phyloP scores from a whole-genome alignment of 208 protist genomes.

The Tritrichomonas foetus region DNA sequence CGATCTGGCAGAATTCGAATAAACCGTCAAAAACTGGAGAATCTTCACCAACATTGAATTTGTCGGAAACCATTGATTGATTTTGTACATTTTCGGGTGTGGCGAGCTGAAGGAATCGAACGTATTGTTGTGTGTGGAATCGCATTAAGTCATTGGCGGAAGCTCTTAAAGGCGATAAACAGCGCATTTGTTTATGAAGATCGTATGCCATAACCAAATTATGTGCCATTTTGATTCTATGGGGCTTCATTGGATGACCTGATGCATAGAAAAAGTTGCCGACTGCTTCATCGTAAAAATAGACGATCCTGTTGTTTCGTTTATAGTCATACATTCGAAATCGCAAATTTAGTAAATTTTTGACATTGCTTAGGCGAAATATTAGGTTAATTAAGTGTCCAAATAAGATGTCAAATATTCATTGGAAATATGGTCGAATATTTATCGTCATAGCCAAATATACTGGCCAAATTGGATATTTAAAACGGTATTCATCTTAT shows the following conservation, averaged over 20 bases:
- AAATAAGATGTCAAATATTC: no score
- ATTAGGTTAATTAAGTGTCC: no score
- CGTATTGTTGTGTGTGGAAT: slow-evolving; percentile 62
- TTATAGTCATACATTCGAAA: neutral
- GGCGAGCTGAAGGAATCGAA: slow-evolving; percentile 56
- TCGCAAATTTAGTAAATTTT: no score
- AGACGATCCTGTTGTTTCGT: neutral
- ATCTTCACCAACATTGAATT: slow-evolving; percentile 60
- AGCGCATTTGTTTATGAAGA: slow-evolving; percentile 60
- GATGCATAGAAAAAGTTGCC: slow-evolving; percentile 60
- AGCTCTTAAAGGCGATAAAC: slow-evolving; percentile 49
- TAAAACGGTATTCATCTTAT: no score
- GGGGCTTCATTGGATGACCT: slow-evolving; percentile 64
- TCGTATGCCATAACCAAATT: slow-evolving; percentile 61
- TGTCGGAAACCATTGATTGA: neutral
- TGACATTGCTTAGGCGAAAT: no score
- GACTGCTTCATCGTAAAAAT: slow-evolving; percentile 47
- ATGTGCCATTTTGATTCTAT: slow-evolving; percentile 62
- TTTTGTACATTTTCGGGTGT: slow-evolving; percentile 57
- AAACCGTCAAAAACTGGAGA: slow-evolving; percentile 65
- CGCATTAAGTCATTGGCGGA: slow-evolving; percentile 51
- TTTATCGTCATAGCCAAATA: no score
- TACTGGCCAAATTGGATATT: no score
- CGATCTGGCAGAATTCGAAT: slow-evolving; percentile 62
- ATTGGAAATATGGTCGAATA: no score